Conservation (phyloP, 345 rosid genomes). For the Hypericum perforatum region DNA sequence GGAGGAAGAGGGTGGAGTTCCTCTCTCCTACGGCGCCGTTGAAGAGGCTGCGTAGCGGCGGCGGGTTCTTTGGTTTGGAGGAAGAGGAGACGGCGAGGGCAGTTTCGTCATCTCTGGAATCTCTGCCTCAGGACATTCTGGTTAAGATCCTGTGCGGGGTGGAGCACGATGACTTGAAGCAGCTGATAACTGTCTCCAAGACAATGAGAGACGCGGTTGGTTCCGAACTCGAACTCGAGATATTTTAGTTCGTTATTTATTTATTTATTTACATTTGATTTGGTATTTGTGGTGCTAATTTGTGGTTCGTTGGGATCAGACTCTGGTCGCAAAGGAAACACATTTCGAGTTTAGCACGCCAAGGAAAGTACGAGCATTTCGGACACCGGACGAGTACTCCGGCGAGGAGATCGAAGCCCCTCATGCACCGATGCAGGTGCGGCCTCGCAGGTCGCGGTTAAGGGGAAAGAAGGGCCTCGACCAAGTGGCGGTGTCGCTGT, state of each 20-base stretch:
- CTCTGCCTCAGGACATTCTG: slow-evolving; percentile 69
- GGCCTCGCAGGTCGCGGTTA: slow-evolving; percentile 23
- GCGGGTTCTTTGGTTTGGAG: slow-evolving; percentile 1
- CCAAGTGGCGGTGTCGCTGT: slow-evolving; percentile 44
- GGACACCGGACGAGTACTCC: slow-evolving; percentile 21
- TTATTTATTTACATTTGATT: background rate
- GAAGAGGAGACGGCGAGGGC: slow-evolving; percentile 11
- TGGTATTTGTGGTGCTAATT: background rate
- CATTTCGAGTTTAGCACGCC: slow-evolving; percentile 72
- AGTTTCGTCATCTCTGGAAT: slow-evolving; percentile 35
- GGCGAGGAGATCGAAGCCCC: slow-evolving; percentile 49
- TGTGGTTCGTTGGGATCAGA: slow-evolving; percentile 25
- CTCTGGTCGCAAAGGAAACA: slow-evolving; percentile 38
- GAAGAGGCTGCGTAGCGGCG: slow-evolving; percentile 36
- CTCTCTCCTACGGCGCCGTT: slow-evolving; percentile 28
- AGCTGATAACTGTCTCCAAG: slow-evolving; percentile 51
- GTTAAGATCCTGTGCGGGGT: slow-evolving; percentile 62
- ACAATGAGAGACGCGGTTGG: slow-evolving; percentile 72
- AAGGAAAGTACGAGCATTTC: slow-evolving; percentile 39
- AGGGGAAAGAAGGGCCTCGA: slow-evolving; percentile 34
- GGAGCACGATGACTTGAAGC: slow-evolving; percentile 64
- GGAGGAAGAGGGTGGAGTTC: slow-evolving; percentile 51
- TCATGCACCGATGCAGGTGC: slow-evolving; percentile 40
- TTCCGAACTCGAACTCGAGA: background rate
- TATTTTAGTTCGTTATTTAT: background rate